Evolutionary conservation across 345 rosid genomes (phyloP).

Genomic region (Litchi chinensis): DNA sequence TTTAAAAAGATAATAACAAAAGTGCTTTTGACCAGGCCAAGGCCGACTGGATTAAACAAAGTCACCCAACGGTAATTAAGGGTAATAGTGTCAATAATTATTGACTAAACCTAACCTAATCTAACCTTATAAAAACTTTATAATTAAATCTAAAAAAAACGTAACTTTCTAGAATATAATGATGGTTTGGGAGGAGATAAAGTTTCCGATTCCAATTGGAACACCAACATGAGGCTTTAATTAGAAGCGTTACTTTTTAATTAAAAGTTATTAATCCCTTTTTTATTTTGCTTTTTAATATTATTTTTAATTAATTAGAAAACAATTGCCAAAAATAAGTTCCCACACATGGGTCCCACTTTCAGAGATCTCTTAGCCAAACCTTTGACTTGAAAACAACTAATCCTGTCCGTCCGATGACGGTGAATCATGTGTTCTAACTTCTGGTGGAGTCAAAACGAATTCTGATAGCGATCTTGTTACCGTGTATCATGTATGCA

Average conservation of each 20-base stretch:
- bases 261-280: conserved; percentile 20
- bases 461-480: too few species aligned
- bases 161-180: conserved; percentile 11
- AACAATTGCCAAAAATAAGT: background rate
- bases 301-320: background rate
- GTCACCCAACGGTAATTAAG: conserved; percentile 16
- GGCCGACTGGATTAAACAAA: background rate
- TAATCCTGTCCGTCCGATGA: conserved; percentile 7
- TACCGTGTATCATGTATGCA: background rate
- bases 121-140: background rate
- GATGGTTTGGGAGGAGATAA: conserved; percentile 1
- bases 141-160: conserved; percentile 1
- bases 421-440: background rate
- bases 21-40: conserved; percentile 1
- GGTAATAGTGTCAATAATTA: conserved; percentile 18
- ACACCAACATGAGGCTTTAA: conserved; percentile 34
- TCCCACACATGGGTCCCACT: background rate
- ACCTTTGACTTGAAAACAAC: conserved; percentile 1
- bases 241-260: conserved; percentile 44
- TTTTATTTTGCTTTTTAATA: background rate
- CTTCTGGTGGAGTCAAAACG: too few species aligned
- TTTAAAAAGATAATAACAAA: background rate
- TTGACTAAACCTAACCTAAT: conserved; percentile 10
- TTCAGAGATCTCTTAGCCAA: background rate
- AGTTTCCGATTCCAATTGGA: background rate